Evolutionary conservation across 148 eudicot species (phyloP), one percentile per base, ranked within the genome.

Genomic region (Salicornia ramosissima): DNA sequence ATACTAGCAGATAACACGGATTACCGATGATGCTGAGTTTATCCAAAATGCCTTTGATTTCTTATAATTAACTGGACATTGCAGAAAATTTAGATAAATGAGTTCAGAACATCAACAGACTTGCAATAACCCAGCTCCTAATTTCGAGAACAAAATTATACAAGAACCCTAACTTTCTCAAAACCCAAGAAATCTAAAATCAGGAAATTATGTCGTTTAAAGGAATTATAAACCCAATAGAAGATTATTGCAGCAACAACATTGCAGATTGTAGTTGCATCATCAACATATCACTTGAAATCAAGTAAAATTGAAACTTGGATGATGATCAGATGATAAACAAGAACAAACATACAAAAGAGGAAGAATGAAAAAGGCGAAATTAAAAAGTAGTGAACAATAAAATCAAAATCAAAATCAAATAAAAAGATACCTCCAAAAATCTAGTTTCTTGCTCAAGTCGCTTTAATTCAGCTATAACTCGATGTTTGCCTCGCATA

Each of bases 391-490:
- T 2, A 31, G 5, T 12, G 45, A 33, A 33, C 13, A 60, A 8
- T 9, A 33, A 22, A 70, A 18, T 5, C 5, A 1, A n/a, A 70
- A 3, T 24, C 50, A 15, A 57, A 42, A 39, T n/a, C 26, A 24
- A 15, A 57, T 39, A 39, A 36, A 40, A 16, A 64, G 75, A 25
- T 28, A 88, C 96, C 83, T 92, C 88, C 9, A 87, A 75, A 71
- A 86, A 85, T 34, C 78, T 80, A 66, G 87, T 68, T 72, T 92
- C 96, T 72, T 92, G 97, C 72, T 90, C 93, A 60, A 90, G 86
- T 13, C 91, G 82, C 78, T 87, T 92, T 65, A 92, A 65, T 61
- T 90, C 94, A 31, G 97, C 97, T n/a, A 81, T 70, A 81, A 90
- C 77, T 73, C 90, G 83, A 73, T 90, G 97, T 74, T 85, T 87